Evolutionary conservation across 129 eudicot species (phyloP).

Genomic region (Flaveria ramosissima): DNA sequence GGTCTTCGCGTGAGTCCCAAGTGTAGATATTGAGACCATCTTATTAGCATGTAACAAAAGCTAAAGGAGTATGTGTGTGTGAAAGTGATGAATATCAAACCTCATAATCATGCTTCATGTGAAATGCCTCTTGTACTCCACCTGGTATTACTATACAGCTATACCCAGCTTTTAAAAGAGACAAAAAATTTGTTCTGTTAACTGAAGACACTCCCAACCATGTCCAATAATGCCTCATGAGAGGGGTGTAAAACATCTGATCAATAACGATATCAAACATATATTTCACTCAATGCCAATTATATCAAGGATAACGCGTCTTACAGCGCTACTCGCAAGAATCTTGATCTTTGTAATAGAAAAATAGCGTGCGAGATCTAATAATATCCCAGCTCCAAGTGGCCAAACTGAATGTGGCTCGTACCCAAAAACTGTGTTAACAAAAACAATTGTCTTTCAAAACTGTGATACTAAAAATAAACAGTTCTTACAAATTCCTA

Average conservation of each 20-base stretch:
- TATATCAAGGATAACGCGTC: slow-evolving; percentile 12
- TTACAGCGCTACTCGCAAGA: slow-evolving; percentile 86
- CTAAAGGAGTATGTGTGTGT: not conserved
- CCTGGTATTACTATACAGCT: slow-evolving; percentile 93
- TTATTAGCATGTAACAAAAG: no score
- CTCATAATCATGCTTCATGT: slow-evolving; percentile 84
- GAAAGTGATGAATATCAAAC: slow-evolving; percentile 34
- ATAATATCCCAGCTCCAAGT: slow-evolving; percentile 70
- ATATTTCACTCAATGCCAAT: not conserved
- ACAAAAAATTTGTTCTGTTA: slow-evolving; percentile 53
- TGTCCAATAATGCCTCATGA: slow-evolving; percentile 83
- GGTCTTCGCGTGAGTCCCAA: not conserved
- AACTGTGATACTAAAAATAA: not conserved
- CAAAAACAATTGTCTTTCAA: not conserved
- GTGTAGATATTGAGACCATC: no score
- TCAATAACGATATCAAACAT: not conserved
- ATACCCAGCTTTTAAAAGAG: slow-evolving; percentile 65
- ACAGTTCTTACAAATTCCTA: not conserved
- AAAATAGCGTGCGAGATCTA: slow-evolving; percentile 64
- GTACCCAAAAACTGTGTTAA: slow-evolving; percentile 67
- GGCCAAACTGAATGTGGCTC: slow-evolving; percentile 99
- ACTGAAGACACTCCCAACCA: slow-evolving; percentile 84
- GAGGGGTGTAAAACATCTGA: slow-evolving; percentile 80
- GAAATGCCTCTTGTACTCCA: slow-evolving; percentile 79
- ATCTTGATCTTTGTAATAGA: slow-evolving; percentile 66